Evolutionary conservation across 164 flowering plant genomes (phyloP).

Genomic region (Magnolia officinalis): DNA sequence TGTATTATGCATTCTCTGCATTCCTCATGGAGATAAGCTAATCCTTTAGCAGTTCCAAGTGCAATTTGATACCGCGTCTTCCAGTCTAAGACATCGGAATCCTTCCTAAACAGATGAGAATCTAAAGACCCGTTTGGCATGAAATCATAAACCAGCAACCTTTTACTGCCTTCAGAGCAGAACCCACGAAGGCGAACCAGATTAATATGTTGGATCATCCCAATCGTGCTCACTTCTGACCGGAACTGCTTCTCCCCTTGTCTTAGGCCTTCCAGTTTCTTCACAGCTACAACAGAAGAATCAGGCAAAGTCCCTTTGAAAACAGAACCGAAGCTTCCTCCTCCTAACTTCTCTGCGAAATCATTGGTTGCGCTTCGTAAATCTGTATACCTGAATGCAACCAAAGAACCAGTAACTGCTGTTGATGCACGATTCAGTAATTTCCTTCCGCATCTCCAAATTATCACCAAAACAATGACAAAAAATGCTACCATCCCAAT

Average conservation of each 20-base stretch:
- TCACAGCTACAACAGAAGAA: slow-evolving; percentile 37
- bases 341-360: slow-evolving; percentile 46
- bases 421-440: slow-evolving; percentile 4
- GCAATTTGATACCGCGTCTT: slow-evolving; percentile 29
- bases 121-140: slow-evolving; percentile 52
- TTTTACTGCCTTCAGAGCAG: slow-evolving; percentile 40
- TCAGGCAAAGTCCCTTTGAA: slow-evolving; percentile 41
- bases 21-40: slow-evolving; percentile 30
- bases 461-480: slow-evolving; percentile 11
- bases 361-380: slow-evolving; percentile 40
- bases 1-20: slow-evolving; percentile 37
- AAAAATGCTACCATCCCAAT: slow-evolving; percentile 11
- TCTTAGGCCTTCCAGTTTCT: slow-evolving; percentile 38
- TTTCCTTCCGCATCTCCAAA: slow-evolving; percentile 15
- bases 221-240: slow-evolving; percentile 62
- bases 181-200: slow-evolving; percentile 52
- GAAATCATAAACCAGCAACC: slow-evolving; percentile 49
- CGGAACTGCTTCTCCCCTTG: slow-evolving; percentile 59
- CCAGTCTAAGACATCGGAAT: slow-evolving; percentile 20
- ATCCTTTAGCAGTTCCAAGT: slow-evolving; percentile 31
- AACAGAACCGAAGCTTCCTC: slow-evolving; percentile 52
- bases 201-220: slow-evolving; percentile 56
- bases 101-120: slow-evolving; percentile 24
- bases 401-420: slow-evolving; percentile 25
- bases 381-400: slow-evolving; percentile 31